Base-by-base conservation (phyloP, 192 early-diverging fungal species). In the Phlyctochytrium bullatum region DNA sequence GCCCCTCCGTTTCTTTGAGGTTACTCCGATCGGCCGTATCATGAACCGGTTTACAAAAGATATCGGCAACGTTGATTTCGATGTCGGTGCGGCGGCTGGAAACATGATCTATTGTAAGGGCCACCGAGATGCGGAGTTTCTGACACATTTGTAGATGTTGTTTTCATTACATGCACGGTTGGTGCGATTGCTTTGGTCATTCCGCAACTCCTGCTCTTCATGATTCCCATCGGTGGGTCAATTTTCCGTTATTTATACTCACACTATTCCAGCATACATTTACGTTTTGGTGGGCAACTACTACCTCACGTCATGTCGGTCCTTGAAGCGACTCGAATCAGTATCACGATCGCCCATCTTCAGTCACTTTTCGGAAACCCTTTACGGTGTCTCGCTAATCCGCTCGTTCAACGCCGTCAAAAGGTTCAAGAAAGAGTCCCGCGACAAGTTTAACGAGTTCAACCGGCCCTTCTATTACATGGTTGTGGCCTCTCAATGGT, bases 1-100 rank as follows among this genome's bases (percentile, higher is more conserved):
- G 1, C 88, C 88, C 68, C 80, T 94, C 33, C 84, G 88, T 25
- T 97, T 95, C 84, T 97, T 91, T 75, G 94, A 97, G 64, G 91
- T 85, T 34, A 95, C 93, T 23, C 94, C 94, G 2, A 79, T 94
- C 10, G 94, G 94, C 25, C 82, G 89, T n/a, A 89, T 95, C 59
- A 88, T 78, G 59, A 75, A 76, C 36, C 34, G 96, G 93, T 52
- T 95, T 95, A 67, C 71, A 16, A 78, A 78, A 58, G 76, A 78
- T 61, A 70, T 78, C 25, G 61, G 62, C 20, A 61, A 36, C 32
- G 61, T 76, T 54, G 74, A 76, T 67, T n/a, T 31, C 16, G 71
- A 73, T 27, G 40, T 75, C 3, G 64, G 53, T 10, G 33, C 61
- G 14, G 27, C 61, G 25, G 32, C 32, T 52, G 68, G 70, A 10